Percentiles rank a stretch among this genome's conserved stretches.
phyloP scores from a whole-genome alignment of 2,329 filamentous ascomycete genomes.

The Microcyclospora pomicola region DNA sequence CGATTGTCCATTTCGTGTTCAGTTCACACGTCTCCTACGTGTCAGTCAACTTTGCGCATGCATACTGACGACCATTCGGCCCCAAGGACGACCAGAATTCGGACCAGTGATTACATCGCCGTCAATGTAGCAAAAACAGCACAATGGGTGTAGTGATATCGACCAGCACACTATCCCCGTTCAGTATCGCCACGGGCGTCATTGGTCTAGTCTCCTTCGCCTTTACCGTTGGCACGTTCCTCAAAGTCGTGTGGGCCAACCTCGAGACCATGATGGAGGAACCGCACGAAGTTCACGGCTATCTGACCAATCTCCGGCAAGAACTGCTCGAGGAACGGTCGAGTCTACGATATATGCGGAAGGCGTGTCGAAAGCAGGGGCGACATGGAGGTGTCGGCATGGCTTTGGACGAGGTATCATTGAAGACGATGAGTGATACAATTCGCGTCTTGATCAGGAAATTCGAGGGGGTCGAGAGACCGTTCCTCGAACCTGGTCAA shows the following conservation, averaged over 20 bases:
- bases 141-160: constrained; percentile 22
- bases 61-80: no score
- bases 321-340: constrained; percentile 28
- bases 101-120: neutral
- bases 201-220: constrained; percentile 31
- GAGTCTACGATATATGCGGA: constrained; percentile 20
- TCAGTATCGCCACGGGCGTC: constrained; percentile 23
- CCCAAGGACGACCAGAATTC: no score
- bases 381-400: constrained; percentile 11
- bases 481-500: constrained; percentile 22
- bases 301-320: constrained; percentile 28
- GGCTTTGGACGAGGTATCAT: constrained; percentile 21
- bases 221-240: constrained; percentile 30
- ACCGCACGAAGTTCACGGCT: constrained; percentile 26
- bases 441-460: constrained; percentile 24
- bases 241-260: constrained; percentile 29
- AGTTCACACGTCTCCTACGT: no score
- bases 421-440: constrained; percentile 24
- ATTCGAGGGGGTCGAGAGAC: constrained; percentile 25
- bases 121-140: neutral
- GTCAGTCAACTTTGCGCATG: no score
- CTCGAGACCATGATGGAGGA: constrained; percentile 25
- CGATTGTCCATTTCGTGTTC: no score
- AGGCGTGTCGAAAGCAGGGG: constrained; percentile 7
- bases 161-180: constrained; percentile 17